Conservation (phyloP, 2,329 filamentous ascomycete genomes). For the Verruconis gallopava region DNA sequence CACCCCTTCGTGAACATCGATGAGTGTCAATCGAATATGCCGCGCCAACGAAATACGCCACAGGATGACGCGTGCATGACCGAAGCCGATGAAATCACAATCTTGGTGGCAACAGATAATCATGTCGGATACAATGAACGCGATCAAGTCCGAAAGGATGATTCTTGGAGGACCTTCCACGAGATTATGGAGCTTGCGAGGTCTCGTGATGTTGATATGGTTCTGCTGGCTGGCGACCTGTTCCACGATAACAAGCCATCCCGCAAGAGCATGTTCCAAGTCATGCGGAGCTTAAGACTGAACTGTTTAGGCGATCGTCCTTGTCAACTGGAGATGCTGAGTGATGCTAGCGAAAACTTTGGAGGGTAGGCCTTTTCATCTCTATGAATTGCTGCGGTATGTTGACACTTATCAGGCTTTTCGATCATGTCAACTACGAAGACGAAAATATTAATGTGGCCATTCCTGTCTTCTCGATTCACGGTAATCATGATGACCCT, state of each 20-base stretch:
- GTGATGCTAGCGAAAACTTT: conserved; percentile 84
- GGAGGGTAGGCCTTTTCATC: conserved; percentile 38
- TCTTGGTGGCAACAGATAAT: conserved; percentile 88
- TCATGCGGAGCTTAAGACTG: conserved; percentile 85
- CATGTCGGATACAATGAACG: conserved; percentile 96
- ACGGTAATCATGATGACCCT: conserved; percentile 96
- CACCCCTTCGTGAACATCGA: background rate
- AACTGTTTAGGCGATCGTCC: conserved; percentile 94
- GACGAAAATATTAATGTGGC: conserved; percentile 94
- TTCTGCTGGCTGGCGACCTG: conserved; percentile 82
- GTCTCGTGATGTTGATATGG: conserved; percentile 90
- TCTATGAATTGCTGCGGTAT: background rate
- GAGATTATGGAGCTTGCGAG: conserved; percentile 86
- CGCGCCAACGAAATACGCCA: background rate
- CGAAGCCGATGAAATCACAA: conserved; percentile 76
- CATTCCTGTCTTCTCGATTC: conserved; percentile 95
- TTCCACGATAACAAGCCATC: conserved; percentile 99
- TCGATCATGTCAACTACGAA: conserved; percentile 94
- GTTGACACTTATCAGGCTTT: conserved; percentile 37
- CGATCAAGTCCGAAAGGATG: conserved; percentile 85
- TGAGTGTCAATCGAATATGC: background rate
- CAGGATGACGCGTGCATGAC: conserved; percentile 4
- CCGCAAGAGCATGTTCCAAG: conserved; percentile 89
- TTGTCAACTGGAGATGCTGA: conserved; percentile 87
- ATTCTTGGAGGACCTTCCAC: conserved; percentile 93